Evolutionary conservation across 1,284 basidiomycete species (phyloP).

Genomic region (Naganishia sp.): DNA sequence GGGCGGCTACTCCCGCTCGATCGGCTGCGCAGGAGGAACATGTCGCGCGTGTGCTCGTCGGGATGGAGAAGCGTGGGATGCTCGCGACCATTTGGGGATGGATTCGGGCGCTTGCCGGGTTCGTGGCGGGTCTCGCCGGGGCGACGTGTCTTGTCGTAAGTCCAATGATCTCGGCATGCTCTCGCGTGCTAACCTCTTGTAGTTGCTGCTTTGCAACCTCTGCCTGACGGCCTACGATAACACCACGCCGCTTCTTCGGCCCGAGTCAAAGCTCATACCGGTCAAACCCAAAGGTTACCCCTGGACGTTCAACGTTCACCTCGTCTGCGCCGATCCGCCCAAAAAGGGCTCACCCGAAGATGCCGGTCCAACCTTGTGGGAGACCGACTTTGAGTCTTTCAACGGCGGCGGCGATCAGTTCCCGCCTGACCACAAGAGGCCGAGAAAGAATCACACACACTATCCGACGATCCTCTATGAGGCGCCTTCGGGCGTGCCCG

Average conservation of each 20-base stretch:
- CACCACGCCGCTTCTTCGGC: conserved; percentile 39
- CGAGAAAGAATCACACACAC: conserved; percentile 31
- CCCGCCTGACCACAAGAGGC: conserved; percentile 32
- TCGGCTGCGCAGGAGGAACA: conserved; percentile 35
- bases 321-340: conserved; percentile 43
- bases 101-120: conserved; percentile 40
- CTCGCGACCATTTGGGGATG: conserved; percentile 39
- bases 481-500: conserved; percentile 47
- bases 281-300: conserved; percentile 40
- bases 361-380: conserved; percentile 30
- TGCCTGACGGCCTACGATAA: conserved; percentile 48
- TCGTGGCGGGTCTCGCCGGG: conserved; percentile 44
- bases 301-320: conserved; percentile 44
- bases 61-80: conserved; percentile 41
- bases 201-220: conserved; percentile 49
- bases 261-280: conserved; percentile 38
- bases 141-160: conserved; percentile 44
- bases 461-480: conserved; percentile 49
- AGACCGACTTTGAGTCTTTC: not conserved
- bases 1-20: conserved; percentile 3
- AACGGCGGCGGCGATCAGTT: conserved; percentile 19
- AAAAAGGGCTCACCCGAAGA: conserved; percentile 16
- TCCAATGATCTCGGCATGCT: not conserved
- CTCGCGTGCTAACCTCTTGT: not conserved
- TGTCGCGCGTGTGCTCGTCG: conserved; percentile 43